phyloP scores from a whole-genome alignment of 192 early-diverging fungal species.

The Coemansia javaensis region DNA sequence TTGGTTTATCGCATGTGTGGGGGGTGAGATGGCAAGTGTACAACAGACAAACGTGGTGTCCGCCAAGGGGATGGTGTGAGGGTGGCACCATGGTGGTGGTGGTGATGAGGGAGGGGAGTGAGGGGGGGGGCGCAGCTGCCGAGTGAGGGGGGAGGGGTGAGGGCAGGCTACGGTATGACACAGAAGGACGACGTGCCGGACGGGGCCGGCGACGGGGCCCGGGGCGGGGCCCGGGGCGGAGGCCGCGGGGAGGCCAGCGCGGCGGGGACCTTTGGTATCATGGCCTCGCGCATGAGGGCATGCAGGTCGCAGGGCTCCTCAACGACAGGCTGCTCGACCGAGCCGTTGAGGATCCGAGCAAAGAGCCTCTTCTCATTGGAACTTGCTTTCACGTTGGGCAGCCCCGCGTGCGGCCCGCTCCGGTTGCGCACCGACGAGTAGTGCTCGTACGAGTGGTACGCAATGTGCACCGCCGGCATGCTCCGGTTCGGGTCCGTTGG shows the following conservation, averaged over 20 bases:
- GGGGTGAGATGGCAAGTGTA: too few species aligned
- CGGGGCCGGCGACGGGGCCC: neutral
- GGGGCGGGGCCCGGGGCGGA: neutral
- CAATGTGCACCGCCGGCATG: slow-evolving; percentile 58
- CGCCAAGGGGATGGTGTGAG: too few species aligned
- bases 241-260: neutral
- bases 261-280: neutral
- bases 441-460: slow-evolving; percentile 75
- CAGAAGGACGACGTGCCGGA: neutral
- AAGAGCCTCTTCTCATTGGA: slow-evolving; percentile 1
- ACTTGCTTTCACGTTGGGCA: slow-evolving; percentile 56
- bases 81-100: too few species aligned
- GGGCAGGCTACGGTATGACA: neutral
- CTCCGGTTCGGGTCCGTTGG: slow-evolving; percentile 29
- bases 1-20: too few species aligned
- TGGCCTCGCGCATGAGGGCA: neutral
- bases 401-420: slow-evolving; percentile 57
- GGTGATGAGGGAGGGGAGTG: too few species aligned
- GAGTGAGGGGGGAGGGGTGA: too few species aligned
- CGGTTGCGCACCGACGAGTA: slow-evolving; percentile 70
- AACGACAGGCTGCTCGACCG: neutral
- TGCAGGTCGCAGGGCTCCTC: neutral
- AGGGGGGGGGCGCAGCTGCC: too few species aligned
- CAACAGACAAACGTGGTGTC: too few species aligned
- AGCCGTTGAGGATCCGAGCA: slow-evolving; percentile 2